Conservation (phyloP, 768 basidiomycete species). For the Coprinopsis cinerea region DNA sequence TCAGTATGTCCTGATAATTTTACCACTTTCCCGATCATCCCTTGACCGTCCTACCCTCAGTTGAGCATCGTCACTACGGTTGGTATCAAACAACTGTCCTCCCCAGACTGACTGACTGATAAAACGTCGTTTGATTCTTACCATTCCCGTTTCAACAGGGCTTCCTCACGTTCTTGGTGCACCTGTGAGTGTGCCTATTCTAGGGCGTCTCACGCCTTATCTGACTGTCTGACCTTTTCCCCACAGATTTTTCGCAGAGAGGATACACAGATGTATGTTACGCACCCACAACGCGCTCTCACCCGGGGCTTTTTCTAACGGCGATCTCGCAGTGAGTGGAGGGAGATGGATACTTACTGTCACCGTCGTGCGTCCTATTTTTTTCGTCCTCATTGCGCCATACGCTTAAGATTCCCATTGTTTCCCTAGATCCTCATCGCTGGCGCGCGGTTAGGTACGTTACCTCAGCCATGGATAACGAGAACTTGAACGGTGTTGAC, state of each 20-base stretch:
- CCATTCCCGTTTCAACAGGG: neutral
- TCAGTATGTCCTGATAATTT: conserved; percentile 7
- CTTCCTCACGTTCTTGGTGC: conserved; percentile 10
- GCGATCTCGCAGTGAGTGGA: neutral
- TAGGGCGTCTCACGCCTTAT: too few species aligned
- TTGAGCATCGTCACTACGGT: conserved; percentile 10
- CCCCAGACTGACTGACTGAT: too few species aligned
- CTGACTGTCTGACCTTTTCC: neutral
- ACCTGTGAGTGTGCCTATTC: conserved; percentile 11
- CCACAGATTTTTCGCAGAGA: conserved; percentile 9
- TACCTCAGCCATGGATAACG: neutral
- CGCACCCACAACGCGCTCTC: neutral
- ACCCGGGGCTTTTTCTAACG: neutral
- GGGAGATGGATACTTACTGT: conserved; percentile 5
- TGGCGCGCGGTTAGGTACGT: conserved; percentile 7
- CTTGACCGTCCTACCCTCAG: neutral
- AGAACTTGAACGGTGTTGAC: neutral
- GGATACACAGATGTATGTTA: conserved; percentile 8
- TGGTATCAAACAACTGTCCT: conserved; percentile 1
- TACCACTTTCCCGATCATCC: neutral
- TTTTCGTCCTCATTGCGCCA: neutral
- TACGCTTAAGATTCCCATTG: neutral
- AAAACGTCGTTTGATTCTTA: neutral
- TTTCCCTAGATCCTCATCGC: conserved; percentile 2
- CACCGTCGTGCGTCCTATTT: conserved; percentile 1